Conservation (phyloP, 2,329 filamentous ascomycete genomes). For the Diatrype stigma region DNA sequence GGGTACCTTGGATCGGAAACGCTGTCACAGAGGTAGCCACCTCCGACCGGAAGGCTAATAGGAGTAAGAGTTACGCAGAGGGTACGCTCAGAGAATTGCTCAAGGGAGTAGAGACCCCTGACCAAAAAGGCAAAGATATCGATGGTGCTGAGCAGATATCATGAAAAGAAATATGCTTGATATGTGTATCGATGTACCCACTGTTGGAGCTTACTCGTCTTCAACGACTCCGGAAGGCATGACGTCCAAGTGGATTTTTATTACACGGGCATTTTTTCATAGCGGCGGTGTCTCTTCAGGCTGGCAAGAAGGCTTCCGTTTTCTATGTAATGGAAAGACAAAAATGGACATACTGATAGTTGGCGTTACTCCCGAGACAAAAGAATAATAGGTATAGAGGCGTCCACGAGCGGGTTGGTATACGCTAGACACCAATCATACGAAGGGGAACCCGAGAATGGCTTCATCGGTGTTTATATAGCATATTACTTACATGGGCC, state of each 20-base stretch:
- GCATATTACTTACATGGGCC: too few species aligned
- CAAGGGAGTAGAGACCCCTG: slow-evolving; percentile 28
- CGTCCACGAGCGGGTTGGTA: not conserved
- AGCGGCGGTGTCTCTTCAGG: not conserved
- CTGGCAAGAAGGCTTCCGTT: not conserved
- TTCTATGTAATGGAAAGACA: not conserved
- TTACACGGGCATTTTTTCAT: too few species aligned
- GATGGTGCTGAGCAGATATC: not conserved
- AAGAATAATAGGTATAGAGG: not conserved
- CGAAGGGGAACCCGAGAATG: too few species aligned
- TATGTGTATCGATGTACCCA: not conserved
- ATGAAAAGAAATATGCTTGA: not conserved
- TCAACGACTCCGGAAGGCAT: not conserved
- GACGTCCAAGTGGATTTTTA: too few species aligned
- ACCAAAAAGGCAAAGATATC: slow-evolving; percentile 5
- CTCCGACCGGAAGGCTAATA: slow-evolving; percentile 15
- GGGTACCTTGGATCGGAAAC: slow-evolving; percentile 42
- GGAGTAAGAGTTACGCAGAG: slow-evolving; percentile 46
- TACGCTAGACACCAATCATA: too few species aligned
- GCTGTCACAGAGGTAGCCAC: slow-evolving; percentile 9
- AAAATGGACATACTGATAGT: not conserved
- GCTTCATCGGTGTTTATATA: too few species aligned
- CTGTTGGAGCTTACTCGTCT: not conserved
- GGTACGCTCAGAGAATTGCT: slow-evolving; percentile 53
- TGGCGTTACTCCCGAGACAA: not conserved